Conservation (phyloP, 495 filamentous ascomycete genomes). For the Neurospora sp. region DNA sequence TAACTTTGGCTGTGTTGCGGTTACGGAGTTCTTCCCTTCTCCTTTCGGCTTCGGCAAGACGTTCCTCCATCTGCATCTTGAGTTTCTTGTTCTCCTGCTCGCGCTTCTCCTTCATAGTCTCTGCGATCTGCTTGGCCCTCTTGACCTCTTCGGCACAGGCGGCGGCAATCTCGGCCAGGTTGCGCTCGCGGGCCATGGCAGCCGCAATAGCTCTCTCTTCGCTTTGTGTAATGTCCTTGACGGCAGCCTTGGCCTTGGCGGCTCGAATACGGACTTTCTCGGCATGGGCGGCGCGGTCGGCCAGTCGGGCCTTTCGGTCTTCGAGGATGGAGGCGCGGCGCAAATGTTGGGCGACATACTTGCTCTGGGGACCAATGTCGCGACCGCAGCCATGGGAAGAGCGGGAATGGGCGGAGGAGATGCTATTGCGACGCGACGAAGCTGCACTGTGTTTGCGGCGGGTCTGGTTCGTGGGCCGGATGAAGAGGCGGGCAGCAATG, state of each 20-base stretch:
- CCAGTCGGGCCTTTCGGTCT: conserved; percentile 82
- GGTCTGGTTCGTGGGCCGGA: conserved; percentile 52
- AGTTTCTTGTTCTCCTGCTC: conserved; percentile 74
- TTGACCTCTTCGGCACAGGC: conserved; percentile 92
- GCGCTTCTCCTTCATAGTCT: conserved; percentile 83
- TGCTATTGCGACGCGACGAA: conserved; percentile 80
- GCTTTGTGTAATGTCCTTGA: conserved; percentile 47
- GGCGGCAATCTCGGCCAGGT: conserved; percentile 86
- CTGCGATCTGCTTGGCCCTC: conserved; percentile 84
- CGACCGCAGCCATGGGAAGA: conserved; percentile 51
- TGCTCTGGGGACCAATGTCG: conserved; percentile 57
- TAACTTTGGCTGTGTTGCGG: conserved; percentile 43
- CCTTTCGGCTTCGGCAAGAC: conserved; percentile 78
- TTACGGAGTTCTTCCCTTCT: conserved; percentile 50
- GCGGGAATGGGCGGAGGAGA: conserved; percentile 73
- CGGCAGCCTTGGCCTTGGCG: conserved; percentile 71
- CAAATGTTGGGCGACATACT: conserved; percentile 80
- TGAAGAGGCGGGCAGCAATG: conserved; percentile 73
- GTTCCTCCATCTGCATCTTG: conserved; percentile 72
- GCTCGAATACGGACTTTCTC: conserved; percentile 92
- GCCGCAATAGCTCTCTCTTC: conserved; percentile 87
- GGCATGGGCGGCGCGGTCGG: conserved; percentile 87
- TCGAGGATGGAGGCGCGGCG: conserved; percentile 88
- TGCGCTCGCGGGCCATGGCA: conserved; percentile 79
- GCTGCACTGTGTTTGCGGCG: conserved; percentile 74